Conservation (phyloP, 1,139 yeast genomes). For the Yamadazyma siamensis region DNA sequence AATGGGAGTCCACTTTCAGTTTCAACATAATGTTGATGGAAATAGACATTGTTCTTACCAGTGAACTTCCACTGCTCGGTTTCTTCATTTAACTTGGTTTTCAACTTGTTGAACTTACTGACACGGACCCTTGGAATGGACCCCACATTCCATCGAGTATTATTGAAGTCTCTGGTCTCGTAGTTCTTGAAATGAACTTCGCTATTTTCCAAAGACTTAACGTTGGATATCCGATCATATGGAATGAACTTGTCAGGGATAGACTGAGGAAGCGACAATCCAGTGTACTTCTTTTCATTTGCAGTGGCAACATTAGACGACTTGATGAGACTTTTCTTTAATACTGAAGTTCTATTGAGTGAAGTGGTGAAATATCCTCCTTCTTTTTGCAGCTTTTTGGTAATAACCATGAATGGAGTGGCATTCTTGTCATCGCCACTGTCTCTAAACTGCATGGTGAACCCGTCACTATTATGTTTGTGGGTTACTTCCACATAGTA, state of each 20-base stretch:
- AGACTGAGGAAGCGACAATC: conserved; percentile 25
- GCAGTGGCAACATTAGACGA: conserved; percentile 3
- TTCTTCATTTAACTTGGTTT: conserved; percentile 15
- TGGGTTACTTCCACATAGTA: conserved; percentile 41
- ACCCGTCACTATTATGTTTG: conserved; percentile 18
- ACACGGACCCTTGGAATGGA: conserved; percentile 38
- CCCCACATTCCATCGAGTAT: conserved; percentile 41
- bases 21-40: conserved; percentile 27
- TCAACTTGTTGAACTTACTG: conserved; percentile 18
- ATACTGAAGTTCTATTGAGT: conserved; percentile 9
- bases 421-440: conserved; percentile 18
- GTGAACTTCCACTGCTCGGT: conserved; percentile 22
- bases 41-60: conserved; percentile 27
- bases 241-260: conserved; percentile 25
- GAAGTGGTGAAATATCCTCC: conserved; percentile 32
- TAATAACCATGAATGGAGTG: conserved; percentile 29
- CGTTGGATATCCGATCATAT: conserved; percentile 14
- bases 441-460: conserved; percentile 31
- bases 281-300: conserved; percentile 18
- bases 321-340: conserved; percentile 12
- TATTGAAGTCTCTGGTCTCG: conserved; percentile 27
- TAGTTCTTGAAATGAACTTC: conserved; percentile 23
- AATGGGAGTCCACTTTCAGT: conserved; percentile 9
- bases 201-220: conserved; percentile 8
- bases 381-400: conserved; percentile 23